Conservation (phyloP, 805 yeast genomes). For the Metahyphopichia silvanorum region DNA sequence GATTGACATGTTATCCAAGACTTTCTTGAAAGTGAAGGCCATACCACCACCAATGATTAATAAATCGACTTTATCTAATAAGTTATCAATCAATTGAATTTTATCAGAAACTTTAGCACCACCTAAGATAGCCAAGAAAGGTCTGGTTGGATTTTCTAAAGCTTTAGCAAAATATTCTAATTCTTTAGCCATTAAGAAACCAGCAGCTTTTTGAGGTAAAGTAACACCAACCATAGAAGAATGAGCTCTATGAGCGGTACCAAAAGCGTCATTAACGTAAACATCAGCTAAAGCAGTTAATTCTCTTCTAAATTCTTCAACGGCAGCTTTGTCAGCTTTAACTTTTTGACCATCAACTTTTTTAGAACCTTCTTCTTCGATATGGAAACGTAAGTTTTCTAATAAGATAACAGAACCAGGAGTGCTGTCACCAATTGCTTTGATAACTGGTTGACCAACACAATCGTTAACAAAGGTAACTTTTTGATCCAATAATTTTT, state of each 20-base stretch:
- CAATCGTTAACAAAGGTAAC: conserved; percentile 85
- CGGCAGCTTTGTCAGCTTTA: conserved; percentile 86
- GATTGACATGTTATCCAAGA: conserved; percentile 76
- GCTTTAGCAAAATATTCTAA: conserved; percentile 97
- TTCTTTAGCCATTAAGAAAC: conserved; percentile 98
- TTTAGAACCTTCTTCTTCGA: conserved; percentile 95
- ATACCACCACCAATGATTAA: conserved; percentile 99
- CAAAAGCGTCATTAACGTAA: conserved; percentile 97
- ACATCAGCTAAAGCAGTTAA: conserved; percentile 94
- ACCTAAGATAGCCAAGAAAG: conserved; percentile 97
- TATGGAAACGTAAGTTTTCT: conserved; percentile 98
- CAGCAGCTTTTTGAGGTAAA: conserved; percentile 94
- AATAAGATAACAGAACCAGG: conserved; percentile 83
- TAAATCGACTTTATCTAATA: conserved; percentile 90
- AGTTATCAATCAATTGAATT: conserved; percentile 97
- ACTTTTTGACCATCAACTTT: conserved; percentile 83
- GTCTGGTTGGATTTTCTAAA: conserved; percentile 95
- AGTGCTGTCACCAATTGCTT: conserved; percentile 67
- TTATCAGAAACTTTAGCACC: conserved; percentile 99
- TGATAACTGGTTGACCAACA: conserved; percentile 89
- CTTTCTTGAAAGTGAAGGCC: conserved; percentile 99
- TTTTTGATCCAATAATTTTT: conserved; percentile 62
- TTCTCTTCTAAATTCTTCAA: conserved; percentile 82
- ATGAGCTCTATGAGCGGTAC: conserved; percentile 99
- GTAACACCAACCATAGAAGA: conserved; percentile 98